Percentiles rank a stretch among this genome's conserved stretches.
phyloP scores from a whole-genome alignment of 2,329 filamentous ascomycete species.

The Ophiostoma perfectum region DNA sequence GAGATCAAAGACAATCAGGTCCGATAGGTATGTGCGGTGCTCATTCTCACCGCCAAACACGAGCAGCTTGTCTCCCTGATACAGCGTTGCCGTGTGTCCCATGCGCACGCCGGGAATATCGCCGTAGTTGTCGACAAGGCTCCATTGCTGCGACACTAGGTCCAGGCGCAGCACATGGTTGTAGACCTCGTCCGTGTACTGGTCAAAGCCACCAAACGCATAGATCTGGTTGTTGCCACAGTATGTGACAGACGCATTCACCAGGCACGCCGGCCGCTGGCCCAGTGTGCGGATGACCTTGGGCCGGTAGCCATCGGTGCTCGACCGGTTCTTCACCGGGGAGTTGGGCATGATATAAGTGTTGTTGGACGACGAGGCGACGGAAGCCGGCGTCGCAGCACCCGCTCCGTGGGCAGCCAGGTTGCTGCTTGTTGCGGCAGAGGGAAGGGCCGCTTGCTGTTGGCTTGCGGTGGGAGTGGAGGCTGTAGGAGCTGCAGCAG shows the following conservation, averaged over 20 bases:
- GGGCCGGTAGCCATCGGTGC: constrained; percentile 72
- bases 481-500: not conserved
- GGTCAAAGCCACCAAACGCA: constrained; percentile 96
- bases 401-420: constrained; percentile 7
- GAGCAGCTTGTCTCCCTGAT: constrained; percentile 89
- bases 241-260: constrained; percentile 98
- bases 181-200: constrained; percentile 98
- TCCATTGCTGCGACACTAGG: constrained; percentile 85
- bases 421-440: not conserved
- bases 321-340: constrained; percentile 55
- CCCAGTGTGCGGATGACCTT: constrained; percentile 74
- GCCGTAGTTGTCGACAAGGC: constrained; percentile 93
- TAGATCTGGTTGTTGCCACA: constrained; percentile 97
- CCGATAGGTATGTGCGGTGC: constrained; percentile 88
- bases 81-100: constrained; percentile 93
- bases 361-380: constrained; percentile 59
- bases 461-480: not conserved
- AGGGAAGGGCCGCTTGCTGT: not conserved
- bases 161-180: constrained; percentile 93
- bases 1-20: constrained; percentile 93
- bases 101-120: constrained; percentile 96
- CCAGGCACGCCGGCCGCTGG: constrained; percentile 83
- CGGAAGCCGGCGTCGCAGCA: constrained; percentile 40
- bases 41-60: constrained; percentile 98
- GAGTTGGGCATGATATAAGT: constrained; percentile 91